phyloP scores from a whole-genome alignment of 768 basidiomycete genomes.

The Collybia sp. region DNA sequence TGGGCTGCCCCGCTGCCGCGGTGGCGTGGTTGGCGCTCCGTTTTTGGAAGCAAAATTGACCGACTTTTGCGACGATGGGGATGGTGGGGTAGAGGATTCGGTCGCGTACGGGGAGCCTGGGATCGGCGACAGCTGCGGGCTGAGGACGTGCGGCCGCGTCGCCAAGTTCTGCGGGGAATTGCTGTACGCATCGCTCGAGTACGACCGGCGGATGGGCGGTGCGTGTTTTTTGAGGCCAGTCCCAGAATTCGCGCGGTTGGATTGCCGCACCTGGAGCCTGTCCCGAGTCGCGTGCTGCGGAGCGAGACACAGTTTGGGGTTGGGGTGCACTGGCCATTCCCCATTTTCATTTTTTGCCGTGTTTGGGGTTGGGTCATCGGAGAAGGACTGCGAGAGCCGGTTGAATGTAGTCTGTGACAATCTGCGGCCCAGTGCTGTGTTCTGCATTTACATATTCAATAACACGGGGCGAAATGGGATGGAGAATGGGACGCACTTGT shows the following conservation, averaged over 20 bases:
- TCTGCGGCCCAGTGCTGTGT: constrained; percentile 67
- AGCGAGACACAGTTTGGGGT: no score
- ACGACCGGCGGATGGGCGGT: constrained; percentile 19
- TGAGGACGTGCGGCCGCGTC: constrained; percentile 25
- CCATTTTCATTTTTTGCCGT: no score
- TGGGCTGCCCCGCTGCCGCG: constrained; percentile 30
- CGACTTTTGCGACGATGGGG: constrained; percentile 42
- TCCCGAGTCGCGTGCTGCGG: constrained; percentile 6
- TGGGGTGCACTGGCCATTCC: no score
- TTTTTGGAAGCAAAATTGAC: constrained; percentile 24
- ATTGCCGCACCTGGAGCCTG: constrained; percentile 18
- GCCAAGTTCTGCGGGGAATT: constrained; percentile 13
- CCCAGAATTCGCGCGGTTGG: constrained; percentile 21
- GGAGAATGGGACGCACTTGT: constrained; percentile 46
- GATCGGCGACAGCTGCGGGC: constrained; percentile 54
- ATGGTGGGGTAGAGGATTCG: constrained; percentile 55
- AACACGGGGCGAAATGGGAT: constrained; percentile 4
- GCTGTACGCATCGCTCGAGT: constrained; percentile 22
- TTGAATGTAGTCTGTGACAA: constrained; percentile 53
- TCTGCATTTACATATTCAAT: constrained; percentile 30
- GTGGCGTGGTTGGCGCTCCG: constrained; percentile 18
- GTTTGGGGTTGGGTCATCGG: constrained; percentile 10
- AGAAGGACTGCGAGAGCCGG: constrained; percentile 34
- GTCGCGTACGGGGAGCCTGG: constrained; percentile 66
- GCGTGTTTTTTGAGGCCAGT: constrained; percentile 8